Conservation (phyloP, 2,329 filamentous ascomycete genomes). For the Calonectria naviculata region DNA sequence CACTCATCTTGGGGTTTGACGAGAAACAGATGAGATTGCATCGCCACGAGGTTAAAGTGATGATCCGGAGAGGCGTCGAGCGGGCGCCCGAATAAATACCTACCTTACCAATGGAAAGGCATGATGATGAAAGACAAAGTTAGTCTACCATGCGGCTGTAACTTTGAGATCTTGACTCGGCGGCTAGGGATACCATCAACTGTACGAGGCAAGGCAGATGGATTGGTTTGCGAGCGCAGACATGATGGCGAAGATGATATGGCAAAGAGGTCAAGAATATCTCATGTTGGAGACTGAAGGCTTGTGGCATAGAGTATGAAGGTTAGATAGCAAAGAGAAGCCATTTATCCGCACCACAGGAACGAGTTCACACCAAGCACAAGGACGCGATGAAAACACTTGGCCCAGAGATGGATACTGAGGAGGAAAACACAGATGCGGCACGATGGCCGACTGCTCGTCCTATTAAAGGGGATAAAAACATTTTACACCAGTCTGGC, state of each 20-base stretch:
- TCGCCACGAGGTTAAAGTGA: slow-evolving; percentile 80
- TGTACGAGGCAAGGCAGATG: neutral
- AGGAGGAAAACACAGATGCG: neutral
- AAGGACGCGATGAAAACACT: neutral
- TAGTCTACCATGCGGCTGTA: slow-evolving; percentile 5
- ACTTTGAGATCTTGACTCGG: neutral
- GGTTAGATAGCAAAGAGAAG: neutral
- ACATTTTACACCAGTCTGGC: slow-evolving; percentile 20
- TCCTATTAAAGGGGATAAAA: slow-evolving; percentile 11
- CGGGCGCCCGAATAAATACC: slow-evolving; percentile 59
- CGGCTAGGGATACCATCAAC: neutral
- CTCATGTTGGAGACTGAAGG: neutral
- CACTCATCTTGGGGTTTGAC: slow-evolving; percentile 32
- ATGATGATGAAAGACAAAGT: slow-evolving; percentile 27
- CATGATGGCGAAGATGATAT: neutral
- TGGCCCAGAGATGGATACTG: neutral
- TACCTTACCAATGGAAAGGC: slow-evolving; percentile 43
- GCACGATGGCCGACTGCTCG: neutral
- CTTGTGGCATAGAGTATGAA: neutral
- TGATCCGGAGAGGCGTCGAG: slow-evolving; percentile 72
- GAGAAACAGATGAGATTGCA: slow-evolving; percentile 51
- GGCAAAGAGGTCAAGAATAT: neutral
- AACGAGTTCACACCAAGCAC: slow-evolving; percentile 11
- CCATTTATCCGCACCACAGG: neutral
- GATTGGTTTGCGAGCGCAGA: neutral